phyloP scores from a whole-genome alignment of 1,284 basidiomycete genomes.

The Schizophyllum amplum region DNA sequence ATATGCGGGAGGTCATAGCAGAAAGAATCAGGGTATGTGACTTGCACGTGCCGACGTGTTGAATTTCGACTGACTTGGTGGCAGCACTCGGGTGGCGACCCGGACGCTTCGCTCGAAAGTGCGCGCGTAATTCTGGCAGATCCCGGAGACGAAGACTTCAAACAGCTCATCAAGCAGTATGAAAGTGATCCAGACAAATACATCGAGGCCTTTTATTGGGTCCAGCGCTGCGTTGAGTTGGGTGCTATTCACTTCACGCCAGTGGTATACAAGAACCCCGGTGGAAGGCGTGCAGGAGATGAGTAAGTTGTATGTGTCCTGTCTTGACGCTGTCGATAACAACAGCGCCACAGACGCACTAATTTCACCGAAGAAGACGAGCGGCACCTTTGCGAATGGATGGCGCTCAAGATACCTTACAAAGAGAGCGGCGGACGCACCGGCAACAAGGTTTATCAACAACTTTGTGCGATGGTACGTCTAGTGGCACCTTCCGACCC shows the following conservation, averaged over 20 bases:
- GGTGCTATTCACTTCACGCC: slow-evolving; percentile 58
- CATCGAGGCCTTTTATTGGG: slow-evolving; percentile 72
- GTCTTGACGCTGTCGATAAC: no score
- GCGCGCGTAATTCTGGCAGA: slow-evolving; percentile 72
- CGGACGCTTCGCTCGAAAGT: slow-evolving; percentile 51
- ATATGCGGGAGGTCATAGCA: slow-evolving; percentile 52
- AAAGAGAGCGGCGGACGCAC: slow-evolving; percentile 71
- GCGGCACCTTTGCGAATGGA: slow-evolving; percentile 62
- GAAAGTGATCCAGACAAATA: slow-evolving; percentile 60
- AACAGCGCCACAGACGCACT: slow-evolving; percentile 45
- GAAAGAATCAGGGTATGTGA: slow-evolving; percentile 58
- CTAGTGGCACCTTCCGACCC: background rate
- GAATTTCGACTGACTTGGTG: background rate
- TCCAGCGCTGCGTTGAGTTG: slow-evolving; percentile 69
- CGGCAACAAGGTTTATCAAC: slow-evolving; percentile 72
- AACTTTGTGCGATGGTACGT: slow-evolving; percentile 41
- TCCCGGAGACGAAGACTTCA: slow-evolving; percentile 63
- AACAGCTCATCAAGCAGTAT: slow-evolving; percentile 59
- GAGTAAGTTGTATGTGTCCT: no score
- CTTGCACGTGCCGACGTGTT: slow-evolving; percentile 1
- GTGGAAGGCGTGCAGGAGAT: slow-evolving; percentile 70
- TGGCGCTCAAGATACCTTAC: slow-evolving; percentile 71
- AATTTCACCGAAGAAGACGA: slow-evolving; percentile 71
- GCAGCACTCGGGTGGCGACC: slow-evolving; percentile 73
- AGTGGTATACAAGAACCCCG: slow-evolving; percentile 71